A percentile compares a stretch with the other conserved stretches of the same genome.
phyloP scores from a whole-genome alignment of 2,329 filamentous ascomycete species.

The Pseudogymnoascus verrucosus region DNA sequence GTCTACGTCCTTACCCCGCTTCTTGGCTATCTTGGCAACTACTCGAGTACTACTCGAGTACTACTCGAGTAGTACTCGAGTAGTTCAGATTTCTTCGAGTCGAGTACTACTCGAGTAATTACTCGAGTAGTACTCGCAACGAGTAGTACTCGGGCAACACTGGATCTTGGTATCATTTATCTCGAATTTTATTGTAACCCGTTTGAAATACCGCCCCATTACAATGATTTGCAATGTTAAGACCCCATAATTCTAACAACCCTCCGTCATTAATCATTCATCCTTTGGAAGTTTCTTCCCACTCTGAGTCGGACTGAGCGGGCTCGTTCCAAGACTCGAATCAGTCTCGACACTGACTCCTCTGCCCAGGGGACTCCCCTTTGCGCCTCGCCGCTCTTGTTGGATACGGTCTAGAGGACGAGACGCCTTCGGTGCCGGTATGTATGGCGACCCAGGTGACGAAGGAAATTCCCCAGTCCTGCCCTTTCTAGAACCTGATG shows the following conservation, averaged over 20 bases:
- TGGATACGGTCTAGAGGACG: slow-evolving; percentile 22
- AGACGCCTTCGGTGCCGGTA: slow-evolving; percentile 17
- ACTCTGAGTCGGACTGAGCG: slow-evolving; percentile 18
- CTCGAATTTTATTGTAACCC: not conserved
- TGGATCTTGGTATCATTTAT: not conserved
- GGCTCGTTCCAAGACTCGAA: slow-evolving; percentile 25
- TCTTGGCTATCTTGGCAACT: too few species aligned
- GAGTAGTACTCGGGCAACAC: too few species aligned
- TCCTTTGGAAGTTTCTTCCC: not conserved
- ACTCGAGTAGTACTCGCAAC: too few species aligned
- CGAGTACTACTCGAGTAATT: too few species aligned
- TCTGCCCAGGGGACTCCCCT: slow-evolving; percentile 22
- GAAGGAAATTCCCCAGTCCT: slow-evolving; percentile 3
- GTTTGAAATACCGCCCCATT: not conserved
- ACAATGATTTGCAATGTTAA: too few species aligned
- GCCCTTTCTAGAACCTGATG: slow-evolving; percentile 11
- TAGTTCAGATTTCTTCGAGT: too few species aligned
- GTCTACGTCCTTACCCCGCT: too few species aligned
- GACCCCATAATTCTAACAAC: too few species aligned
- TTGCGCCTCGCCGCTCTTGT: slow-evolving; percentile 11
- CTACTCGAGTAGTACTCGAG: too few species aligned
- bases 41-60: too few species aligned
- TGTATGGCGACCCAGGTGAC: slow-evolving; percentile 22
- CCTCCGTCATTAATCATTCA: not conserved
- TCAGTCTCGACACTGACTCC: slow-evolving; percentile 24